phyloP scores from a whole-genome alignment of 306 rosid genomes.

The Cucurbita ficifolia region DNA sequence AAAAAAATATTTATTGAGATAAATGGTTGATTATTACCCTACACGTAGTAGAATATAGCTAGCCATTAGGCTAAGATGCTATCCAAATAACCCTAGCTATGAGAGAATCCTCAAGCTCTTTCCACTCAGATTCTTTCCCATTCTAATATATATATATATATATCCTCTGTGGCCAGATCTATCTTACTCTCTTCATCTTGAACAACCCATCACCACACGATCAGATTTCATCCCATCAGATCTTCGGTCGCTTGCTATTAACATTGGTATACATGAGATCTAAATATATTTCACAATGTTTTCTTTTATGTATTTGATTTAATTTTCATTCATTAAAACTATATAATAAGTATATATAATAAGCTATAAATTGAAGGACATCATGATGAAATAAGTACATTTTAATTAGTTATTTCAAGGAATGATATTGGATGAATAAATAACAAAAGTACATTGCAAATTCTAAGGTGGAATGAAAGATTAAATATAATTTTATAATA shows the following conservation, averaged over 20 bases:
- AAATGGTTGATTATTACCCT: neutral
- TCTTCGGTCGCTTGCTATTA: neutral
- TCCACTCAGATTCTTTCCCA: neutral
- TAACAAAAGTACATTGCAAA: neutral
- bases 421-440: neutral
- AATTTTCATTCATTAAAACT: neutral
- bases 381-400: neutral
- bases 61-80: neutral
- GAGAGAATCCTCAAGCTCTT: neutral
- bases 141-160: neutral
- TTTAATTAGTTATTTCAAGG: neutral
- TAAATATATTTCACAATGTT: neutral
- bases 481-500: neutral
- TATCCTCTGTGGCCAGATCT: neutral
- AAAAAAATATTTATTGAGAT: neutral
- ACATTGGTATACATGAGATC: neutral
- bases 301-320: neutral
- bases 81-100: conserved; percentile 1
- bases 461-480: neutral
- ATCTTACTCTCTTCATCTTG: neutral
- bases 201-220: neutral
- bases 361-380: neutral
- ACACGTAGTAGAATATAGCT: neutral
- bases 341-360: neutral
- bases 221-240: neutral